Percentiles rank a stretch among this genome's conserved stretches.
These are phyloP conservation scores for Myriosclerotinia scirpicola DNA, from an alignment of 2,329 filamentous ascomycete species.

Conservation along the genomic window DNA sequence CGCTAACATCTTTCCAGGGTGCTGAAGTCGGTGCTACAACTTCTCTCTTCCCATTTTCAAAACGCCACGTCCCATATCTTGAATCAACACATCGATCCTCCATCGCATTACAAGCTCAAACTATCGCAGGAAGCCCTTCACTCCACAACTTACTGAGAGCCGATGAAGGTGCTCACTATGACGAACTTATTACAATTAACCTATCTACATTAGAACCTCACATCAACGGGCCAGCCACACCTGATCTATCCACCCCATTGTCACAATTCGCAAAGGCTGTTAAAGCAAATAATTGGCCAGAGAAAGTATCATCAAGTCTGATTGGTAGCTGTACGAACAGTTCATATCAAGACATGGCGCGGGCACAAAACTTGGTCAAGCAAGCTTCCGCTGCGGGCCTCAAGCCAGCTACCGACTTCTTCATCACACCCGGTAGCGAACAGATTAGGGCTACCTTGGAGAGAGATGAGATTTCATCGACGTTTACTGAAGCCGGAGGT, in stretches of 20 bases:
- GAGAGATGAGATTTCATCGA: constrained; percentile 80
- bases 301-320: constrained; percentile 85
- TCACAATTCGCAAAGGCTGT: constrained; percentile 87
- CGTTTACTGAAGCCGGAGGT: constrained; percentile 83
- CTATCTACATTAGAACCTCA: constrained; percentile 88
- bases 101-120: constrained; percentile 39
- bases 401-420: constrained; percentile 86
- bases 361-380: constrained; percentile 87
- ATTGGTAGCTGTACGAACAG: constrained; percentile 99
- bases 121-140: constrained; percentile 36
- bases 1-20: constrained; percentile 41
- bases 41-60: constrained; percentile 78
- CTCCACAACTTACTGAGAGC: constrained; percentile 69
- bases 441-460: constrained; percentile 94
- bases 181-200: constrained; percentile 87
- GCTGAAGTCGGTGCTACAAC: constrained; percentile 89
- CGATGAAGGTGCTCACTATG: constrained; percentile 81
- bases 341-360: constrained; percentile 98
- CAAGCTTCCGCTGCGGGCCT: constrained; percentile 88
- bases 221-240: constrained; percentile 96
- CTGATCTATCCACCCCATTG: constrained; percentile 88
- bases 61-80: constrained; percentile 81
- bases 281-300: constrained; percentile 82
- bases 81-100: constrained; percentile 73
- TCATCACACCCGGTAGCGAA: constrained; percentile 94